phyloP scores from a whole-genome alignment of 495 filamentous ascomycete genomes.

The Aspergillus baeticus region DNA sequence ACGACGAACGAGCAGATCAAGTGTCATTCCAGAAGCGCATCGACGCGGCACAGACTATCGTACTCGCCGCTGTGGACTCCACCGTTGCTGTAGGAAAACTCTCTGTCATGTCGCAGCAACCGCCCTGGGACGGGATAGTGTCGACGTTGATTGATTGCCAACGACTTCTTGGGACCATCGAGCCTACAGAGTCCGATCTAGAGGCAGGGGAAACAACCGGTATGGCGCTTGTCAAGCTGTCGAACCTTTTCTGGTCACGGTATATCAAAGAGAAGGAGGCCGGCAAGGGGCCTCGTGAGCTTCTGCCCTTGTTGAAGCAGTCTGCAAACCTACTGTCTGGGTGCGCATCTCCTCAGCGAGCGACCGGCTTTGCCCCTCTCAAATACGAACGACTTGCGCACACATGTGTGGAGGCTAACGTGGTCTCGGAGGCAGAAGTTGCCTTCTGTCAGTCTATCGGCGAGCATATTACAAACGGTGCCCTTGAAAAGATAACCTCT shows the following conservation, averaged over 20 bases:
- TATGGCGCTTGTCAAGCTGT: constrained; percentile 53
- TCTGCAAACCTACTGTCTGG: constrained; percentile 46
- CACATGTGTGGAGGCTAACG: constrained; percentile 38
- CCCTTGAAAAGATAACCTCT: constrained; percentile 32
- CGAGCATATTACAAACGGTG: constrained; percentile 45
- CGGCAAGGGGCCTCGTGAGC: constrained; percentile 33
- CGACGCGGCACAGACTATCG: constrained; percentile 33
- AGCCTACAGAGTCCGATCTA: constrained; percentile 19
- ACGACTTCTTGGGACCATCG: constrained; percentile 41
- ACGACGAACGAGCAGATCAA: constrained; percentile 30
- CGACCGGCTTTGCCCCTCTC: constrained; percentile 47
- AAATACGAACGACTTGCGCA: constrained; percentile 57
- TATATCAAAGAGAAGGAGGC: constrained; percentile 50
- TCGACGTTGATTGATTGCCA: constrained; percentile 38
- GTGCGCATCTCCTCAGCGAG: constrained; percentile 39
- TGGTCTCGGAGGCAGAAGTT: constrained; percentile 35
- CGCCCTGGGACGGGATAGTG: constrained; percentile 41
- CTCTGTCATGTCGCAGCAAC: constrained; percentile 37
- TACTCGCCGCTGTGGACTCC: constrained; percentile 43
- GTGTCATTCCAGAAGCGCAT: constrained; percentile 34
- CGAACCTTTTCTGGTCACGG: constrained; percentile 75
- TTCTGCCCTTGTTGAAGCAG: constrained; percentile 45
- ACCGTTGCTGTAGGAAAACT: constrained; percentile 40
- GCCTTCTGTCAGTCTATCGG: constrained; percentile 44
- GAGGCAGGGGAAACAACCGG: constrained; percentile 22